Conservation (phyloP, 2,329 filamentous ascomycete genomes). For the Coniochaeta sp. region DNA sequence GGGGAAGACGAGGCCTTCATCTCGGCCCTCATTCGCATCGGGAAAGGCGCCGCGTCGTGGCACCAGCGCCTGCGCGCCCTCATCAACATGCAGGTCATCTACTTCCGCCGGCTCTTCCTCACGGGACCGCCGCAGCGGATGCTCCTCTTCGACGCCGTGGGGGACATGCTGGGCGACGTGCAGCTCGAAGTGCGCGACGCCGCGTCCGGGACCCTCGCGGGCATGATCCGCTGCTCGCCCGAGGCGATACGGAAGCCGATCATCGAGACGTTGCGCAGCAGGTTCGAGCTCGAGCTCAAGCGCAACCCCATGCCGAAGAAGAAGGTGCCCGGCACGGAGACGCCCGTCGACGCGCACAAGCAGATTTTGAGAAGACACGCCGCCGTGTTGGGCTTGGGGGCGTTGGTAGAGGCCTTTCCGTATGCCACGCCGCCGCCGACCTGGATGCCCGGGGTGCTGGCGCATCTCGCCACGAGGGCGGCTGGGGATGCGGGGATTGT, state of each 20-base stretch:
- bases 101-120: constrained; percentile 92
- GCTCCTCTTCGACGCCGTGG: constrained; percentile 83
- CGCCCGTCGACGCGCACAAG: constrained; percentile 62
- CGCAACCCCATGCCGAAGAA: constrained; percentile 83
- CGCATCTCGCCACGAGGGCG: constrained; percentile 75
- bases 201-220: constrained; percentile 85
- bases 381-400: constrained; percentile 83
- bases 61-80: constrained; percentile 91
- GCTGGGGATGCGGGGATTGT: constrained; percentile 87
- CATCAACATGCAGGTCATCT: constrained; percentile 98
- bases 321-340: constrained; percentile 58
- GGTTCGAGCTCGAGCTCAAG: constrained; percentile 71
- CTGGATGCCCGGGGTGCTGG: constrained; percentile 92
- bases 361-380: constrained; percentile 80
- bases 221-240: constrained; percentile 97
- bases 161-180: constrained; percentile 83
- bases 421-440: constrained; percentile 85
- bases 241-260: constrained; percentile 69
- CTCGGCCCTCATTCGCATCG: constrained; percentile 78
- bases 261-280: constrained; percentile 65
- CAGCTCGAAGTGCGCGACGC: constrained; percentile 93
- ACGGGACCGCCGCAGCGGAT: constrained; percentile 69
- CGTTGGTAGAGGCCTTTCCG: constrained; percentile 90
- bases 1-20: constrained; percentile 85
- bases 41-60: constrained; percentile 79